A percentile compares a stretch with the other conserved stretches of the same genome.
Conservation (phyloP, 345 rosid species). For the Populus davidiana region DNA sequence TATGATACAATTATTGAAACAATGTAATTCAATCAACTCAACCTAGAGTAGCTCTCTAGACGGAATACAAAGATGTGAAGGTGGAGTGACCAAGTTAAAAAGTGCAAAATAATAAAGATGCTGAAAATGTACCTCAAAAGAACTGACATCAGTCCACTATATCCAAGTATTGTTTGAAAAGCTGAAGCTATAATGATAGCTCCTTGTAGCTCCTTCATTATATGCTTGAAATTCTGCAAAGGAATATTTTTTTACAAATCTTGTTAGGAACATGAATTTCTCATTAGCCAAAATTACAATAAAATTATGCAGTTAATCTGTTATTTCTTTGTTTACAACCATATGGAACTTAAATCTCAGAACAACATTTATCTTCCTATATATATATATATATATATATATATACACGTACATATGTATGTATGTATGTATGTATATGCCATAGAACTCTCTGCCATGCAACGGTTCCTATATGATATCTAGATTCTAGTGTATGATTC, state of each 20-base stretch:
- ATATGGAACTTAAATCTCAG: not conserved
- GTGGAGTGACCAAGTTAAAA: not conserved
- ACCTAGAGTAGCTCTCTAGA: not conserved
- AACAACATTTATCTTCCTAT: not conserved
- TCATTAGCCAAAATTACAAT: not conserved
- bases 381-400: fast-evolving
- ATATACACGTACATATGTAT: fast-evolving
- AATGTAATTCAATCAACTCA: not conserved
- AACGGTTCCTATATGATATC: not conserved
- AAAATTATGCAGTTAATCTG: not conserved
- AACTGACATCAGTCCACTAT: slow-evolving; percentile 80
- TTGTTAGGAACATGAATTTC: not conserved
- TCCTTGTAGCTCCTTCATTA: slow-evolving; percentile 93
- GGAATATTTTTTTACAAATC: slow-evolving; percentile 10
- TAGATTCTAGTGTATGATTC: not conserved
- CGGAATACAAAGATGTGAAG: slow-evolving; percentile 3
- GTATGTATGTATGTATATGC: not conserved
- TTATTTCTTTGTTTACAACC: not conserved
- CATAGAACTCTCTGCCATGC: not conserved
- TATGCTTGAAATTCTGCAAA: slow-evolving; percentile 84
- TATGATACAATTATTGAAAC: not conserved
- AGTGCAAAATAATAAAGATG: not conserved
- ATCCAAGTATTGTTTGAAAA: slow-evolving; percentile 83
- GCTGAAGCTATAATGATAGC: slow-evolving; percentile 84
- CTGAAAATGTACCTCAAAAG: slow-evolving; percentile 47